Base-by-base conservation (phyloP, 257 asterid genomes). In the Jaltomata sinuosa region DNA sequence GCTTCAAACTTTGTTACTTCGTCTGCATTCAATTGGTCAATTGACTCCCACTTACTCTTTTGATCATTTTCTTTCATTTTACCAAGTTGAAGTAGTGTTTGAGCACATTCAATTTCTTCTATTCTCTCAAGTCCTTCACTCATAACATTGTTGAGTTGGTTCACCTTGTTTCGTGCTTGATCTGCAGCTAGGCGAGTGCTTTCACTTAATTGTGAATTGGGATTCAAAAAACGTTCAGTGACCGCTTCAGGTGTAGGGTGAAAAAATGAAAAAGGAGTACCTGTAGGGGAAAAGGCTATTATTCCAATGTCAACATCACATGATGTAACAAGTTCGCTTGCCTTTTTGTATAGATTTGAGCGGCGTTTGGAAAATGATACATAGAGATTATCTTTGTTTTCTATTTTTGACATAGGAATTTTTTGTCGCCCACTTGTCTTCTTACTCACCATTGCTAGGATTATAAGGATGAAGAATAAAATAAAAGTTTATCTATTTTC, bases 231-330 rank as follows among this genome's bases (percentile, higher is more conserved):
- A 3, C 72, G 52, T 14, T 45, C 8, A 11, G 54, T 0, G 1
- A 90, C 77, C 3, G 86, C 69, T 8, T 87, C 90, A 83, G 77
- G 53, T 4, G 87, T 86, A 3, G 91, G 91, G 29, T 90, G 88
- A 32, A 86, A 90, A 84, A 88, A 90, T 32, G 90, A 88, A 69
- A 78, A 88, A 36, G 90, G 87, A 84, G 85, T 90, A 9, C 88
- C 89, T 0, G 91, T 85, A 6, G 89, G 91, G 1, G 91, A 90
- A 11, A 65, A 85, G 10, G 88, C 11, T 14, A 90, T 57, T 34
- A 87, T 21, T 11, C 89, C 91, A 22, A 90, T 57, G 9, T 88
- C 89, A 21, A 85, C 50, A 11, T 85, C 57, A 81, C 86, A 85
- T 1, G 84, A 34, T 1, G 85, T 72, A 77, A 85, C 84, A 25